Conservation (phyloP, 2,329 filamentous ascomycete genomes). For the Bipolaris gigantea region DNA sequence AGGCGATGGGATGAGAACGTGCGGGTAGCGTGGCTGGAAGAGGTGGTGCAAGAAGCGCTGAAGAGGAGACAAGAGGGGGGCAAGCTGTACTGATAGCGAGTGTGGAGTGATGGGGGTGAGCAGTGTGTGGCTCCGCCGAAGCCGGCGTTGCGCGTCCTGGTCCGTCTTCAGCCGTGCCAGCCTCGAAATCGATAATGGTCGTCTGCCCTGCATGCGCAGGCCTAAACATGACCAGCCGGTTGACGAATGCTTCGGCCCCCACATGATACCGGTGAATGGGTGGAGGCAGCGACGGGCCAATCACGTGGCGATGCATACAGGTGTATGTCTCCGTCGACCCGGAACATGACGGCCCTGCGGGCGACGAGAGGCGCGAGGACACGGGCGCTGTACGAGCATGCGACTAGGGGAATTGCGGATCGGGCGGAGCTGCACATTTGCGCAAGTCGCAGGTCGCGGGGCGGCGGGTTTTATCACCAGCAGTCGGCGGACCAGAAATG, state of each 20-base stretch:
- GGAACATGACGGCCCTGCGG: conserved; percentile 5
- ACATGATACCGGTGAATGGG: conserved; percentile 24
- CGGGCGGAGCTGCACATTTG: conserved; percentile 15
- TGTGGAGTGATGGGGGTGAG: not conserved
- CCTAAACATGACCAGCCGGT: conserved; percentile 11
- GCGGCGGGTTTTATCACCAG: conserved; percentile 17
- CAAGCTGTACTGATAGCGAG: too few relatives aligned
- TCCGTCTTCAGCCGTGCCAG: not conserved
- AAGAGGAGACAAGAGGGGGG: too few relatives aligned
- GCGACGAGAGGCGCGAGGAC: conserved; percentile 1
- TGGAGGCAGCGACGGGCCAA: conserved; percentile 10
- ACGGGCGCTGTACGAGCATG: not conserved
- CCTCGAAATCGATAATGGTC: conserved; percentile 6
- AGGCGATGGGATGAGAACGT: not conserved
- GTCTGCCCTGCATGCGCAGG: conserved; percentile 2
- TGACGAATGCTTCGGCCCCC: conserved; percentile 22
- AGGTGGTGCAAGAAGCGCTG: not conserved
- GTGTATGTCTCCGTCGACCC: conserved; percentile 14
- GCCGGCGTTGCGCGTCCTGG: not conserved
- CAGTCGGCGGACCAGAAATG: not conserved
- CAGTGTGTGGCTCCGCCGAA: not conserved
- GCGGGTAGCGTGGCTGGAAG: not conserved
- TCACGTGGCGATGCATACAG: conserved; percentile 10
- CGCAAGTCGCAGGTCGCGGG: conserved; percentile 12
- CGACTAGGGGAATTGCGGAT: conserved; percentile 5